Evolutionary conservation across 768 basidiomycete species (phyloP), one percentile per base, ranked within the genome.

Genomic region (Butyriboletus loyo): DNA sequence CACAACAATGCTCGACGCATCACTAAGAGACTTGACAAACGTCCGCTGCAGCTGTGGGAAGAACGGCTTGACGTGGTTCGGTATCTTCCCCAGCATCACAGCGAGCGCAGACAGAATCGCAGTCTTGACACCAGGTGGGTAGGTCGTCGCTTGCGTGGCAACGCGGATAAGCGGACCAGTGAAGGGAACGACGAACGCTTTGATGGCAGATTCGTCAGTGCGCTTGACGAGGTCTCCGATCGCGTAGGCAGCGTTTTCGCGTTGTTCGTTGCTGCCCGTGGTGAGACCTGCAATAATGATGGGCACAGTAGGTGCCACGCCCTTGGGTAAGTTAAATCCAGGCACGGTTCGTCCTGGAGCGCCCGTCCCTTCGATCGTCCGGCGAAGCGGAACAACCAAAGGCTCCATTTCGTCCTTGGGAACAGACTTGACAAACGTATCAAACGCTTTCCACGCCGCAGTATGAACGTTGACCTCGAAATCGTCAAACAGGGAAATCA

Each of bases 21-120:
- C 95, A 51, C 87, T 82, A 3, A 88, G 80, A 39, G 92, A 89
- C 73, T 98, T 98, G 66, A 97, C 89, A 63, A 98, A 98, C 0
- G 94, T 98, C 31, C 95, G 83, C 63, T 98, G 96, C 31, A 98
- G 73, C 63, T 98, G 97, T 2, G 96, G 97, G 81, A 98, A 98
- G 85, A 98, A 98, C 3, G 96, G 96, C 68, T 90, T 92, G 60
- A 98, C 92, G 59, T 96, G 90, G 4, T 78, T 75, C 0, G 95
- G 94, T 22, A 97, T 94, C 40, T 82, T 80, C 56, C 85, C 84
- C 38, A 98, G 76, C 83, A 98, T 91, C 21, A 85, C 82, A 0
- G 85, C 82, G 45, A 99, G 79, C 6, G 95, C 91, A 31, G 80
- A 82, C 28, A 99, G 79, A 59, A 99, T 95, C 13, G 88, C 94